Conservation (phyloP, 495 filamentous ascomycete species). For the Aspergillus ellipticus region DNA sequence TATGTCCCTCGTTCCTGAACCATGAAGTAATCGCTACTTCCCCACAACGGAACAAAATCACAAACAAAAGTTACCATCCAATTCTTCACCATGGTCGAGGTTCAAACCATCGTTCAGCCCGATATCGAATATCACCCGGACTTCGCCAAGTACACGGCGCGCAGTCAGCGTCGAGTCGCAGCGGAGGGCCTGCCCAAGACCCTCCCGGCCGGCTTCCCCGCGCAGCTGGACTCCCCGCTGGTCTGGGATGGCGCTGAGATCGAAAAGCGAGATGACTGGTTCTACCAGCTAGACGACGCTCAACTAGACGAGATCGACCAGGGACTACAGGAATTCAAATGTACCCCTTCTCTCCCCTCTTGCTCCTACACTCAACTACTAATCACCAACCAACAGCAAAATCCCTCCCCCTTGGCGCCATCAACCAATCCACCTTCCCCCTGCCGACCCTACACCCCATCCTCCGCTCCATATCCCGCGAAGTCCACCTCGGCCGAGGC, state of each 20-base stretch:
- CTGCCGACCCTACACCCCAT: slow-evolving; percentile 45
- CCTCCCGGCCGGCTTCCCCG: slow-evolving; percentile 47
- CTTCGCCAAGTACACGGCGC: slow-evolving; percentile 45
- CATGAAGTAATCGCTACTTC: too few relatives aligned
- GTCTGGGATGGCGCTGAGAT: slow-evolving; percentile 53
- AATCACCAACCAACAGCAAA: slow-evolving; percentile 22
- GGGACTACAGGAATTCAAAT: slow-evolving; percentile 49
- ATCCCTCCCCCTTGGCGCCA: slow-evolving; percentile 35
- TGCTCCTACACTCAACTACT: neutral
- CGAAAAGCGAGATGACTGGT: slow-evolving; percentile 47
- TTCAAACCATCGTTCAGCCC: slow-evolving; percentile 27
- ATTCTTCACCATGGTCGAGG: neutral
- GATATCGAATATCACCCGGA: slow-evolving; percentile 53
- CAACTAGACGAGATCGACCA: slow-evolving; percentile 49
- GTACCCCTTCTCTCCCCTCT: slow-evolving; percentile 18
- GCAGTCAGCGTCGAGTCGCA: slow-evolving; percentile 39
- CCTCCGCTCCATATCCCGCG: slow-evolving; percentile 48
- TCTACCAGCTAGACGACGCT: slow-evolving; percentile 38
- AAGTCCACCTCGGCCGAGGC: slow-evolving; percentile 55
- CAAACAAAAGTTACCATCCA: too few relatives aligned
- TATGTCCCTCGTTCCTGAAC: too few relatives aligned
- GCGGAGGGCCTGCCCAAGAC: slow-evolving; percentile 28
- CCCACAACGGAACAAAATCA: too few relatives aligned
- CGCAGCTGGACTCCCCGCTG: slow-evolving; percentile 37
- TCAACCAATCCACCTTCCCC: slow-evolving; percentile 51